Base-by-base conservation (phyloP, 192 early-diverging fungal species). In the Coemansia sp. region DNA sequence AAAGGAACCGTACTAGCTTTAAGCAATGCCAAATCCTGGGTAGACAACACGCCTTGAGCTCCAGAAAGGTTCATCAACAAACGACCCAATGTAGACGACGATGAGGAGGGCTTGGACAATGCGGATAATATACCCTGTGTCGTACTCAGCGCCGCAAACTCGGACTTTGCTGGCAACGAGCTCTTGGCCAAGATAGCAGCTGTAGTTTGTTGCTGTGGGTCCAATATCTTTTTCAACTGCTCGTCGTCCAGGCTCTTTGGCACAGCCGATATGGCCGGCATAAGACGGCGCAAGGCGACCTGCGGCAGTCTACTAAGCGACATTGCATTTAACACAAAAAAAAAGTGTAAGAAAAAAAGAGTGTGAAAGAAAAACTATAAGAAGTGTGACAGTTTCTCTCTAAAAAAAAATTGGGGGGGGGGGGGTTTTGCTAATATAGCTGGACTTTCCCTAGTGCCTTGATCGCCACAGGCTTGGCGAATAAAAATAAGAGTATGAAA, bases 201-300 rank as follows among this genome's bases (percentile, higher is more conserved):
- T 10, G 47, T 39, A 41, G 60, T 61, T 58, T 68, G 68, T 3
- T 75, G 72, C 62, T 85, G 83, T 27, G 70, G 72, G 49, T 85
- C 83, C 2, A 80, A 57, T 13, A 80, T 74, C 72, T 85, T 79
- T 52, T 85, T 85, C 20, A 85, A 66, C 69, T 85, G 83, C 63
- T 85, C 83, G 63, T 85, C 83, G 72, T 85, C 83, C 15, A 80
- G 60, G 52, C 73, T 85, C 78, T 80, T 85, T 24, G 83, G 83
- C 68, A 80, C 75, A 3, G 72, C 75, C 18, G 83, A 71, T 20
- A 85, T 76, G 9, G 83, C 83, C 22, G 83, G 83, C 57, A 85
- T 65, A 22, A 85, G 71, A 44, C 83, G 83, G 27, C 83, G 83
- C 74, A 85, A 52, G n/a, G 83, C 83, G 18, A 85, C 78, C 72